Evolutionary conservation across 768 basidiomycete genomes (phyloP), one percentile per base, ranked within the genome.

Genomic region (Infundibulicybe gibba): DNA sequence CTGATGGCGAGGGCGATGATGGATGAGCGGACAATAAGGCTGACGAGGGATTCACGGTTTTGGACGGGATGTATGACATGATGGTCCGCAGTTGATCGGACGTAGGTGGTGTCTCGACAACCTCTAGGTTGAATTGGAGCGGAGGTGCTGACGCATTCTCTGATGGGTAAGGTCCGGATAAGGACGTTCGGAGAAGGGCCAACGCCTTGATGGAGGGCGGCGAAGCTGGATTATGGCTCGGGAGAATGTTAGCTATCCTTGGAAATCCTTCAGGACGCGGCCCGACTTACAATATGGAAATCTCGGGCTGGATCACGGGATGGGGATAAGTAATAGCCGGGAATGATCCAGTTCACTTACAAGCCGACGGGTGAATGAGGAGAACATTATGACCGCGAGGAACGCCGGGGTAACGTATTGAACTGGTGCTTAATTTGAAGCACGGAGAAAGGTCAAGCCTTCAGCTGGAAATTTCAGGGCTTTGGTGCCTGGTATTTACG

Each of bases 111-210:
- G 74, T 71, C 58, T 88, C 85, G 38, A 90, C 68, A 19, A 90
- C 80, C 45, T 87, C 81, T n/a, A 90, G 77, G 47, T 85, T 74
- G 67, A 87, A 90, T 11, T 76, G 63, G 13, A 90, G 76, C 0
- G 88, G 83, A 3, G 70, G 60, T 0, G 70, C 70, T 3, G 64
- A 55, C 0, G 71, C 54, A 14, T 70, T 74, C 6, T 61, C 63
- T 0, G 79, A 71, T 9, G 88, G 87, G 58, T 85, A 90, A 0
- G 87, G 77, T 0, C 61, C 62, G 0, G 83, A 77, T 0, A 85
- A 59, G 0, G 88, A 76, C 0, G 77, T 66, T 5, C 77, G 75
- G 10, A 90, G 71, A 14, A 88, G 63, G 2, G 66, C 68, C 5
- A 90, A 68, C 0, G 87, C 85, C 55, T 77, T 72, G 12, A 54